Conservation (phyloP, 805 yeast species). For the Ogataea thermomethanolica region DNA sequence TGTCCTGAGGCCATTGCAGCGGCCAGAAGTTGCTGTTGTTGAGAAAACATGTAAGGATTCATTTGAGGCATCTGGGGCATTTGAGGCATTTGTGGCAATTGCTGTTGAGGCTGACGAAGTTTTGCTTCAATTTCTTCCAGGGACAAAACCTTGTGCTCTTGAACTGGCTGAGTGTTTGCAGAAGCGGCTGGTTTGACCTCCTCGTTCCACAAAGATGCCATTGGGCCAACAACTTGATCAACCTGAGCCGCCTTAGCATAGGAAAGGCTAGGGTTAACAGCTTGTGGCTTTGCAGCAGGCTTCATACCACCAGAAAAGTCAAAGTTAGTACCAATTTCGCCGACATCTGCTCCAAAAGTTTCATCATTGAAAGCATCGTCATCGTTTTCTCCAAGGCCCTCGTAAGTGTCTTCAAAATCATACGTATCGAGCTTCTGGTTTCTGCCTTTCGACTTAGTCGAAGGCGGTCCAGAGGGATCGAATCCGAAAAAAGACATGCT, state of each 20-base stretch:
- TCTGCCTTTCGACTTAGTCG: constrained; percentile 16
- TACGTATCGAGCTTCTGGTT: constrained; percentile 36
- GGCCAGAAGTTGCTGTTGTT: constrained; percentile 30
- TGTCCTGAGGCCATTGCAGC: constrained; percentile 34
- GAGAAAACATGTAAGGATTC: constrained; percentile 30
- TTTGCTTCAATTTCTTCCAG: constrained; percentile 85
- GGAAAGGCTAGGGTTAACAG: constrained; percentile 26
- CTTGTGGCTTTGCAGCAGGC: constrained; percentile 20
- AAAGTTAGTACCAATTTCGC: constrained; percentile 53
- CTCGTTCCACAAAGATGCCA: constrained; percentile 67
- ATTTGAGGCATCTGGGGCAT: constrained; percentile 20
- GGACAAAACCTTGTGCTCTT: constrained; percentile 52
- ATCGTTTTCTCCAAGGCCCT: constrained; percentile 73
- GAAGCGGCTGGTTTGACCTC: constrained; percentile 24
- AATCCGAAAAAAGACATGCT: constrained; percentile 68
- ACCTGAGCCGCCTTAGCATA: constrained; percentile 43
- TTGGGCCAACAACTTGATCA: constrained; percentile 54
- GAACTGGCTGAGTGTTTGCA: constrained; percentile 19
- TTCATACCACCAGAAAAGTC: constrained; percentile 48
- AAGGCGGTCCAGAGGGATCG: constrained; percentile 43
- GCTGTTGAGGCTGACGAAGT: constrained; percentile 44
- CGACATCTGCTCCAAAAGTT: constrained; percentile 62
- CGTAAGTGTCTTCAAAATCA: constrained; percentile 83
- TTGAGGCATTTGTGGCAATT: constrained; percentile 5
- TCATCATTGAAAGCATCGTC: constrained; percentile 81